Percentiles rank a stretch among this genome's conserved stretches.
These are phyloP conservation scores for Nadsonia commutata DNA, from an alignment of 1,139 yeast genomes.

Conservation along the genomic window DNA sequence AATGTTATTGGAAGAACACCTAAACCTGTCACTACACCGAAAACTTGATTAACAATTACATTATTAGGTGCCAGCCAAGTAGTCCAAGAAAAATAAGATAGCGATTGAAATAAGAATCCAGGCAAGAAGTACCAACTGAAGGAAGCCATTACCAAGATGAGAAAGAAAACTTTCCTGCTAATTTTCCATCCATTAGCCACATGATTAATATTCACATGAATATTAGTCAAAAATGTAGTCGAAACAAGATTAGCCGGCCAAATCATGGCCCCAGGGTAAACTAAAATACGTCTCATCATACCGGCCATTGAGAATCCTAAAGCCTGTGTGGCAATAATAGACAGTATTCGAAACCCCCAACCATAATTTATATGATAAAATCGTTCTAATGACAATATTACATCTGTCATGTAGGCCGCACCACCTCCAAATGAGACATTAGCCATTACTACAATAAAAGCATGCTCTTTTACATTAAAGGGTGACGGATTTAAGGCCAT, in stretches of 20 bases:
- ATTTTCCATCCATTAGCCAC: conserved; percentile 42
- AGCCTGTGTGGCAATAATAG: conserved; percentile 42
- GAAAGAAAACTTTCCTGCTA: conserved; percentile 35
- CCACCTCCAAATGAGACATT: conserved; percentile 45
- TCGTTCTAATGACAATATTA: conserved; percentile 38
- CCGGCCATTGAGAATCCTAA: conserved; percentile 59
- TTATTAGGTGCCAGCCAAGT: conserved; percentile 39
- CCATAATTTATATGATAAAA: conserved; percentile 32
- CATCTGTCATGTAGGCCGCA: conserved; percentile 48
- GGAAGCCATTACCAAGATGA: conserved; percentile 25
- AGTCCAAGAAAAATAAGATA: conserved; percentile 36
- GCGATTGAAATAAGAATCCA: conserved; percentile 34
- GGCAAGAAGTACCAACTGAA: conserved; percentile 47
- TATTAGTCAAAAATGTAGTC: conserved; percentile 39
- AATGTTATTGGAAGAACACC: conserved; percentile 45
- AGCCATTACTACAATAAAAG: conserved; percentile 48
- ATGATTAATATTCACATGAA: conserved; percentile 48
- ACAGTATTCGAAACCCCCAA: conserved; percentile 37
- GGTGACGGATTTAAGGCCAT: conserved; percentile 42
- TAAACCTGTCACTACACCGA: conserved; percentile 41
- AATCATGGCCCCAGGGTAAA: conserved; percentile 46
- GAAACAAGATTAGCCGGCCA: conserved; percentile 44
- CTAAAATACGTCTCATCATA: conserved; percentile 37
- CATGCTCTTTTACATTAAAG: conserved; percentile 51
- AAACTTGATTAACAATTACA: conserved; percentile 40